Conservation (phyloP, 2,329 filamentous ascomycete species). For the Dothidotthia symphoricarpi region DNA sequence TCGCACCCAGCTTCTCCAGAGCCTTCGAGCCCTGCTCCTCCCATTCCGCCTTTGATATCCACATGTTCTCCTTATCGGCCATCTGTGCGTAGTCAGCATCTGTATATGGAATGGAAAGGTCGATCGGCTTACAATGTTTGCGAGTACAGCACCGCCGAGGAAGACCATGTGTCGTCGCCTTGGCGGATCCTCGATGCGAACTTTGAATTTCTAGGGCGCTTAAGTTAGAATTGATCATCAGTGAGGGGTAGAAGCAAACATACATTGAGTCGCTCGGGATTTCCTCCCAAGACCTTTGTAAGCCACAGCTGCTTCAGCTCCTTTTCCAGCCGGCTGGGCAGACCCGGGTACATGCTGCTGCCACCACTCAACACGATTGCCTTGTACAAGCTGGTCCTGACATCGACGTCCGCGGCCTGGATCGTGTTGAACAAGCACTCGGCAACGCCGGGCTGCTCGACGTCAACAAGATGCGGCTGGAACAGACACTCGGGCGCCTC, state of each 20-base stretch:
- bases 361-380: conserved; percentile 95
- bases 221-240: conserved; percentile 18
- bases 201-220: conserved; percentile 82
- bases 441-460: conserved; percentile 93
- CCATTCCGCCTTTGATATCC: conserved; percentile 97
- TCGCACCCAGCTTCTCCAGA: conserved; percentile 88
- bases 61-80: conserved; percentile 98
- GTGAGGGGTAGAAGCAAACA: conserved; percentile 26
- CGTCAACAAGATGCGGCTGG: conserved; percentile 96
- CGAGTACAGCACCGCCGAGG: conserved; percentile 90
- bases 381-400: conserved; percentile 91
- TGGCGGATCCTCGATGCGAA: conserved; percentile 96
- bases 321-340: conserved; percentile 94
- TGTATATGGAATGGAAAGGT: neutral
- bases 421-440: conserved; percentile 99
- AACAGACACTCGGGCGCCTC: conserved; percentile 98
- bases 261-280: conserved; percentile 83
- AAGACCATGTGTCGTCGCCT: conserved; percentile 99
- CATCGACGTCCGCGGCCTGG: conserved; percentile 91
- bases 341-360: conserved; percentile 97
- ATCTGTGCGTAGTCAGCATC: conserved; percentile 55
- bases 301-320: conserved; percentile 99
- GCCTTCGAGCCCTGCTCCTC: conserved; percentile 82
- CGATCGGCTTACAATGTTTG: conserved; percentile 69
- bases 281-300: conserved; percentile 82